Evolutionary conservation across 176 grass and related monocot species (phyloP).

Genomic region (Oryza meridionalis): DNA sequence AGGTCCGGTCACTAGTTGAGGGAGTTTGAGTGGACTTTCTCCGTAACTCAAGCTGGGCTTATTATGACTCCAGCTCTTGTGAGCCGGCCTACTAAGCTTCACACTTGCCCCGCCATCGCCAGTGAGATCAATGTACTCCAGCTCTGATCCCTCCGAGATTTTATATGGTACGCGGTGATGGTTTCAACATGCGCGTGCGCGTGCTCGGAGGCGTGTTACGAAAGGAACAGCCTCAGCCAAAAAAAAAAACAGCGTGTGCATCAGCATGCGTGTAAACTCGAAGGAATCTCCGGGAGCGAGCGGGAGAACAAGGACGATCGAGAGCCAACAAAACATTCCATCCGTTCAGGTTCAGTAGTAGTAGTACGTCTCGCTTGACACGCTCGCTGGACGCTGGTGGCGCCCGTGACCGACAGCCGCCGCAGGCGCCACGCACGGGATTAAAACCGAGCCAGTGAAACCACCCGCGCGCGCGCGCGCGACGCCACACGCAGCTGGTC

Average conservation of each 20-base stretch:
- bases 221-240: neutral
- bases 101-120: no score
- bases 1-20: no score
- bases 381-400: neutral
- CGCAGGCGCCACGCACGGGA: neutral
- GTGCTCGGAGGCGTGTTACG: neutral
- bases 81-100: no score
- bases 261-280: neutral
- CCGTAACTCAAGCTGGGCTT: no score
- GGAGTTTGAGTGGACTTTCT: no score
- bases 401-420: conserved; percentile 5
- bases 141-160: neutral
- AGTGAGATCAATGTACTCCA: no score
- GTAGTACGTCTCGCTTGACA: neutral
- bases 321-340: neutral
- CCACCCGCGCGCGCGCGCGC: neutral
- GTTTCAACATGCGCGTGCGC: neutral
- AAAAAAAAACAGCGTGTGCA: neutral
- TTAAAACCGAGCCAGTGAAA: neutral
- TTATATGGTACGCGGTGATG: neutral
- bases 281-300: neutral
- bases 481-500: neutral
- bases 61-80: no score
- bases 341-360: neutral
- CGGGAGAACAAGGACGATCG: neutral